Percentiles rank a stretch among this genome's conserved stretches.
phyloP scores from a whole-genome alignment of 208 protist species.

The Leptomonas seymouri region DNA sequence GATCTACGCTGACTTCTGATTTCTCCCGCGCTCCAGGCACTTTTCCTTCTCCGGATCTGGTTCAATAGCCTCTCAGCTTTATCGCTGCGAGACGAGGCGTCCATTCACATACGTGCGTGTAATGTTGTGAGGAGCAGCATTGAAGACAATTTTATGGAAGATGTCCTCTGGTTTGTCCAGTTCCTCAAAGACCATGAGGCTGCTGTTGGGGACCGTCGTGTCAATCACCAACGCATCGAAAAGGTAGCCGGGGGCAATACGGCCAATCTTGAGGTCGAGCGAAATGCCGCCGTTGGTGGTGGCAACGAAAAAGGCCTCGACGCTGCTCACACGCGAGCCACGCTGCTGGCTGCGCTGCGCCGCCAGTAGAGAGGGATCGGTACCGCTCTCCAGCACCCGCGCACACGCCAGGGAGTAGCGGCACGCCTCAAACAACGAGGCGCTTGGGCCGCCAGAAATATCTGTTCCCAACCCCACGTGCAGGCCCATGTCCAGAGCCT shows the following conservation, averaged over 20 bases:
- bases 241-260: slow-evolving; percentile 80
- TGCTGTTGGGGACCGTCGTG: slow-evolving; percentile 44
- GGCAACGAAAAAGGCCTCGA: slow-evolving; percentile 88
- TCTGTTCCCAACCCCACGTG: slow-evolving; percentile 95
- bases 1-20: no score
- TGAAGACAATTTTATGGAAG: slow-evolving; percentile 84
- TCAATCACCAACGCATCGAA: slow-evolving; percentile 92
- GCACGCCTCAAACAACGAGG: slow-evolving; percentile 88
- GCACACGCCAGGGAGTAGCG: slow-evolving; percentile 76
- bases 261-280: slow-evolving; percentile 90
- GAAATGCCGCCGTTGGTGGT: slow-evolving; percentile 87
- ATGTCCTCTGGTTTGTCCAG: slow-evolving; percentile 60
- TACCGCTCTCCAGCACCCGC: slow-evolving; percentile 59
- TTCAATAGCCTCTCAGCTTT: background rate
- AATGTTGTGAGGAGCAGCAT: slow-evolving; percentile 65
- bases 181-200: slow-evolving; percentile 60
- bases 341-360: slow-evolving; percentile 33
- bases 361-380: slow-evolving; percentile 31
- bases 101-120: slow-evolving; percentile 67
- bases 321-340: slow-evolving; percentile 40
- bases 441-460: slow-evolving; percentile 86
- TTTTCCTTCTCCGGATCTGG: no score
- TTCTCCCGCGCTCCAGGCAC: no score
- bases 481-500: slow-evolving; percentile 65
- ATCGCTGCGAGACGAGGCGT: slow-evolving; percentile 47